A percentile compares a stretch with the other conserved stretches of the same genome.
Conservation (phyloP, 2,329 filamentous ascomycete species). For the Pyrenochaeta sp. region DNA sequence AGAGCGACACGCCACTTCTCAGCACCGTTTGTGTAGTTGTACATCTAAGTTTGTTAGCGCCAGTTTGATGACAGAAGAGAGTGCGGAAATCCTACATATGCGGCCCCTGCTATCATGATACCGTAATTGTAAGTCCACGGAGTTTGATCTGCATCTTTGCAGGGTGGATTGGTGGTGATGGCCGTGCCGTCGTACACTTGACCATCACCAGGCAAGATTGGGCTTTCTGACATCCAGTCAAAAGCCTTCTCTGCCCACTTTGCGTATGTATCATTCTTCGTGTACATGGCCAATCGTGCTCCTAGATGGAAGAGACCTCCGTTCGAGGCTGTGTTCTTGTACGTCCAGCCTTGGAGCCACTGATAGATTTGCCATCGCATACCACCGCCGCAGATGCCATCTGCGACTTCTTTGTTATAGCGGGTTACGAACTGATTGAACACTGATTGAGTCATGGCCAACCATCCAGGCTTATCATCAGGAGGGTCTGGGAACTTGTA, state of each 20-base stretch:
- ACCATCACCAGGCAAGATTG: conserved; percentile 33
- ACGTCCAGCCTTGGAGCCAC: conserved; percentile 46
- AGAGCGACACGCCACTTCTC: conserved; percentile 42
- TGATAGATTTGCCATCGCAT: conserved; percentile 50
- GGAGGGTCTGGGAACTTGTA: conserved; percentile 55
- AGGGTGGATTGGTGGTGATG: conserved; percentile 27
- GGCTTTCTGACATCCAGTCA: conserved; percentile 44
- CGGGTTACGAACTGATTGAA: conserved; percentile 49
- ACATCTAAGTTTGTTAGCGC: conserved; percentile 41
- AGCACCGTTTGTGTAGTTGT: conserved; percentile 51
- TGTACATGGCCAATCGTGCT: conserved; percentile 48
- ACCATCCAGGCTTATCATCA: conserved; percentile 52
- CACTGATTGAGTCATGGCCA: conserved; percentile 53
- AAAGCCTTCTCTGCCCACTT: conserved; percentile 46
- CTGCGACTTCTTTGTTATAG: conserved; percentile 37
- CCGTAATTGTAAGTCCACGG: conserved; percentile 52
- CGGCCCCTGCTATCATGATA: conserved; percentile 45
- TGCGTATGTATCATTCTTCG: conserved; percentile 47
- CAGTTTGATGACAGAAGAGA: background rate
- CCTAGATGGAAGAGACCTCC: conserved; percentile 51
- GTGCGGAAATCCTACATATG: conserved; percentile 31
- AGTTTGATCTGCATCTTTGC: conserved; percentile 37
- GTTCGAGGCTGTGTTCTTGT: conserved; percentile 52
- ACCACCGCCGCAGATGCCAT: conserved; percentile 42
- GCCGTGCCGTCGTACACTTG: conserved; percentile 41